A percentile compares a stretch with the other conserved stretches of the same genome.
These are phyloP conservation scores for Monosporascus ibericus DNA, from an alignment of 2,329 filamentous ascomycete genomes.

Conservation along the genomic window DNA sequence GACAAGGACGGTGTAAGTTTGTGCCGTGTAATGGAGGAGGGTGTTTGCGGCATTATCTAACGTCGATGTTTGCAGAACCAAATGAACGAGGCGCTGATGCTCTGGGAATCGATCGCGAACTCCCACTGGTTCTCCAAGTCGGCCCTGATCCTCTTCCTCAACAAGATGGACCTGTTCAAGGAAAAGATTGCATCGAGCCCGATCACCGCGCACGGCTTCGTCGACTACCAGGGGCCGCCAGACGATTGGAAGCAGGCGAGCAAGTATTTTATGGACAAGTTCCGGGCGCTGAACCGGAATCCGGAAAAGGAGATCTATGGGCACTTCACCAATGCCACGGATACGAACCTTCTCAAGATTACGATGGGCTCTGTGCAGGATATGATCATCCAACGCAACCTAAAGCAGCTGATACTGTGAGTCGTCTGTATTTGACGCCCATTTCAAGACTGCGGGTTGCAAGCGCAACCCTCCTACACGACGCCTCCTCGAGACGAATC, in stretches of 20 bases:
- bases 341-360: slow-evolving; percentile 73
- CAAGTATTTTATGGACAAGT: slow-evolving; percentile 79
- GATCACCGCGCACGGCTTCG: slow-evolving; percentile 68
- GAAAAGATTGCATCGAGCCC: slow-evolving; percentile 67
- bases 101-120: slow-evolving; percentile 81
- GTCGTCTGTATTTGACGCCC: slow-evolving; percentile 21
- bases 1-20: slow-evolving; percentile 85
- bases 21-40: background rate
- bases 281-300: slow-evolving; percentile 67
- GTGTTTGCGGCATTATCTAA: slow-evolving; percentile 6
- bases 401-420: slow-evolving; percentile 72
- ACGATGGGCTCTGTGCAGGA: slow-evolving; percentile 84
- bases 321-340: slow-evolving; percentile 57
- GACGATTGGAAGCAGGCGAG: slow-evolving; percentile 68
- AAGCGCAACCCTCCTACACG: slow-evolving; percentile 10
- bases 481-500: slow-evolving; percentile 1
- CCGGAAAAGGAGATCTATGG: slow-evolving; percentile 58
- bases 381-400: slow-evolving; percentile 80
- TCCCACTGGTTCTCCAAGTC: slow-evolving; percentile 82
- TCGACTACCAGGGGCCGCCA: slow-evolving; percentile 68
- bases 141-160: slow-evolving; percentile 76
- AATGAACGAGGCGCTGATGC: slow-evolving; percentile 86
- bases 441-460: slow-evolving; percentile 1
- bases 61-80: slow-evolving; percentile 55
- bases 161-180: slow-evolving; percentile 83